phyloP scores from a whole-genome alignment of 2,329 filamentous ascomycete genomes.

The Xylariales sp. region DNA sequence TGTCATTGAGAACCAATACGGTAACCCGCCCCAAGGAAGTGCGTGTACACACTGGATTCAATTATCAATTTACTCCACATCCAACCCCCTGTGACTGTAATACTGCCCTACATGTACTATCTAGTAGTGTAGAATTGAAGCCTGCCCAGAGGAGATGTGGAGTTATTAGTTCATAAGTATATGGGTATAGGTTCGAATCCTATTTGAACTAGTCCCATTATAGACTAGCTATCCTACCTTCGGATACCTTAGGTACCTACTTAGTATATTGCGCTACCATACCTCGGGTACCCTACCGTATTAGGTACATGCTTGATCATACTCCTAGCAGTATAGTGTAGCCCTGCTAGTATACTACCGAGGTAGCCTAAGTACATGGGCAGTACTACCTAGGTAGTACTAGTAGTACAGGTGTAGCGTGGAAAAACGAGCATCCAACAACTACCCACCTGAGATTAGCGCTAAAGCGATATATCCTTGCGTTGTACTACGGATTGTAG shows the following conservation, averaged over 20 bases:
- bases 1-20: slow-evolving; percentile 33
- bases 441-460: slow-evolving; percentile 23
- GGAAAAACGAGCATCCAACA: slow-evolving; percentile 18
- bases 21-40: slow-evolving; percentile 35
- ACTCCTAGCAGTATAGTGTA: too few relatives aligned
- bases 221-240: too few relatives aligned
- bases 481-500: background rate
- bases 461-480: too few relatives aligned
- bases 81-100: slow-evolving; percentile 3
- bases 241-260: background rate
- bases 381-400: too few relatives aligned
- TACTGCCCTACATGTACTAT: background rate
- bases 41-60: background rate
- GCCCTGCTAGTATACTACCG: too few relatives aligned
- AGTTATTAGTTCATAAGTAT: slow-evolving; percentile 8
- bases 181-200: slow-evolving; percentile 4
- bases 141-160: slow-evolving; percentile 14
- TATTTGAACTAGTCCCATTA: background rate
- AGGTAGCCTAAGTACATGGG: too few relatives aligned
- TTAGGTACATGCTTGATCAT: too few relatives aligned
- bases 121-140: slow-evolving; percentile 5
- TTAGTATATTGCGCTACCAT: background rate
- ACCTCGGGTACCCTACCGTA: background rate
- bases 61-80: slow-evolving; percentile 31
- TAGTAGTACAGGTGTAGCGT: too few relatives aligned